Conservation (phyloP, 768 basidiomycete species). For the Tricholoma matsutake region DNA sequence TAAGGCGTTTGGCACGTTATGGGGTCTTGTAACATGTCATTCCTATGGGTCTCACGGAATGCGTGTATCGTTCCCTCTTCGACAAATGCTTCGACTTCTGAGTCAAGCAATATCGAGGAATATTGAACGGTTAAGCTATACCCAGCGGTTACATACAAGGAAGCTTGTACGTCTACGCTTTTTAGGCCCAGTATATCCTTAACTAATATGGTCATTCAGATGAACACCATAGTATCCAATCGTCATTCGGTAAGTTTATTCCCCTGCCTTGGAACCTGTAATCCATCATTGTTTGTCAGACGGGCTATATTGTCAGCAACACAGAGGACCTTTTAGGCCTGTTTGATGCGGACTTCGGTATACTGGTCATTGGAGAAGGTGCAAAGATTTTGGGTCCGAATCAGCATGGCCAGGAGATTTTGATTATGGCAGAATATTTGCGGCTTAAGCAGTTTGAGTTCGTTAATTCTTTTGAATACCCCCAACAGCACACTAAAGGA, state of each 20-base stretch:
- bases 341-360: conserved; percentile 77
- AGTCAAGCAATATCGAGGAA: conserved; percentile 79
- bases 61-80: conserved; percentile 81
- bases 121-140: conserved; percentile 76
- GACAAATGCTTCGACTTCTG: conserved; percentile 77
- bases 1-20: conserved; percentile 72
- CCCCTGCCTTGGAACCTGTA: background rate
- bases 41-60: conserved; percentile 76
- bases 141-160: conserved; percentile 67
- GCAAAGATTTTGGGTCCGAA: conserved; percentile 69
- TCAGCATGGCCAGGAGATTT: conserved; percentile 71
- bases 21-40: conserved; percentile 80
- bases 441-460: conserved; percentile 69
- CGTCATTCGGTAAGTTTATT: conserved; percentile 49
- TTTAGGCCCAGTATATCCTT: background rate
- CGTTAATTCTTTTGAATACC: conserved; percentile 20
- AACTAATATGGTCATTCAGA: conserved; percentile 36
- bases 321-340: conserved; percentile 74
- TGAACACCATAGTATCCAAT: conserved; percentile 66
- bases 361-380: conserved; percentile 69
- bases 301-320: conserved; percentile 77
- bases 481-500: background rate
- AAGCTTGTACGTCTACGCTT: conserved; percentile 52
- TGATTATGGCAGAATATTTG: conserved; percentile 78
- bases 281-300: conserved; percentile 25